Conservation (phyloP, 2,329 filamentous ascomycete species). For the Fusarium hainanense region DNA sequence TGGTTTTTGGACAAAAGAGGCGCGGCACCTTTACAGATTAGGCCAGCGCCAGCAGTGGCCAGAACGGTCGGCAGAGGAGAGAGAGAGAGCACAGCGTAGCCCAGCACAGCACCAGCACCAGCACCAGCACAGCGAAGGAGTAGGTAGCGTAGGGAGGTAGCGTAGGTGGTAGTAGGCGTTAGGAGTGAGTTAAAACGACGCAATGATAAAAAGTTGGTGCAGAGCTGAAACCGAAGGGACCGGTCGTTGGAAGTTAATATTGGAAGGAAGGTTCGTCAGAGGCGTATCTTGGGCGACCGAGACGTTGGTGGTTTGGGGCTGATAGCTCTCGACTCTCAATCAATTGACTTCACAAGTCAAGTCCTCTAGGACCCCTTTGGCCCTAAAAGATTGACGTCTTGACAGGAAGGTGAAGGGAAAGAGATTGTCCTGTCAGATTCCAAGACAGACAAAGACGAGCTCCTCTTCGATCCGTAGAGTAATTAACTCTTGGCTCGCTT, state of each 20-base stretch:
- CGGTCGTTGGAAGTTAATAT: constrained; percentile 24
- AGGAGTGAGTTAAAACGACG: constrained; percentile 4
- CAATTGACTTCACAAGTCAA: background rate
- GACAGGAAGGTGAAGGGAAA: constrained; percentile 21
- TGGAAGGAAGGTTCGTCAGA: constrained; percentile 27
- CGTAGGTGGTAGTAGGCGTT: constrained; percentile 1
- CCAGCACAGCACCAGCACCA: background rate
- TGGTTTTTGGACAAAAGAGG: constrained; percentile 24
- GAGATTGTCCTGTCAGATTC: background rate
- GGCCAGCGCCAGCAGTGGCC: constrained; percentile 39
- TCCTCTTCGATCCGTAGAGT: background rate
- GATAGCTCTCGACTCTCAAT: background rate
- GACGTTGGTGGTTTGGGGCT: constrained; percentile 30
- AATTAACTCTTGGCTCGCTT: constrained; percentile 7
- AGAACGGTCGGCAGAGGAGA: constrained; percentile 30
- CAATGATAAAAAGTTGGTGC: constrained; percentile 18
- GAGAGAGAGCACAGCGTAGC: background rate
- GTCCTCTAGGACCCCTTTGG: constrained; percentile 10
- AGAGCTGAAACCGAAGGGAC: constrained; percentile 28
- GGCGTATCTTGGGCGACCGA: constrained; percentile 28
- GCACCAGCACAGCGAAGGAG: background rate
- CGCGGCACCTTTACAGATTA: constrained; percentile 27
- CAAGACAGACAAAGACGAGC: constrained; percentile 11
- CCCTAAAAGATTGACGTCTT: constrained; percentile 10
- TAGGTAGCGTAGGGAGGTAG: background rate